These are phyloP conservation scores for Citrus hindsii DNA, from an alignment of 345 rosid genomes.

Conservation along the genomic window DNA sequence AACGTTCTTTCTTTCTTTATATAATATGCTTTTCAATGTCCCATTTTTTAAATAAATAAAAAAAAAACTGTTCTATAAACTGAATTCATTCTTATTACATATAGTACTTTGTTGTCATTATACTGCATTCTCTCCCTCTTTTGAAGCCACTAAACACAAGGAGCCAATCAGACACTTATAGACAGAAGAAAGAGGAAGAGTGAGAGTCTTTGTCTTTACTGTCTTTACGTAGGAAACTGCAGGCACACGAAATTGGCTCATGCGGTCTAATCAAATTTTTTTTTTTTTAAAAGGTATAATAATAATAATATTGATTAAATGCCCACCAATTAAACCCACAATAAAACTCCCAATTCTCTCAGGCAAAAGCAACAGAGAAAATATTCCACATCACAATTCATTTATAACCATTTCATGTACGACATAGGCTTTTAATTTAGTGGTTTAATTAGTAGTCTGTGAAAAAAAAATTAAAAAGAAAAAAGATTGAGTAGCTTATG, in stretches of 20 bases:
- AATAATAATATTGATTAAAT: neutral
- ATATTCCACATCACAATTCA: neutral
- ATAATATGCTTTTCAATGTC: neutral
- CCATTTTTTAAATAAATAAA: neutral
- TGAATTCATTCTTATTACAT: too few species aligned
- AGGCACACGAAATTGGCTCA: neutral
- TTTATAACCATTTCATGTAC: neutral
- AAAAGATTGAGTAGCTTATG: neutral
- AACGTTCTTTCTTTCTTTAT: neutral
- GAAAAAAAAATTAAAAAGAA: too few species aligned
- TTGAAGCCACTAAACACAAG: conserved; percentile 6
- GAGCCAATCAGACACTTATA: neutral
- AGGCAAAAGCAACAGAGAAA: neutral
- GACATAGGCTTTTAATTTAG: neutral
- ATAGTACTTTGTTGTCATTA: too few species aligned
- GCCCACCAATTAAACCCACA: neutral
- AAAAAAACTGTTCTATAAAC: neutral
- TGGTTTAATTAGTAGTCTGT: neutral
- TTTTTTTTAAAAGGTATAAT: neutral
- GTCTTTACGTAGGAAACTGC: conserved; percentile 9
- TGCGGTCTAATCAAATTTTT: neutral
- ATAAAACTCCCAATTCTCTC: neutral
- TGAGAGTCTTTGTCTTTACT: conserved; percentile 10
- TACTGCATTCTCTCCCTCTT: neutral
- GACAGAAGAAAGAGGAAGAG: neutral